phyloP scores from a whole-genome alignment of 495 filamentous ascomycete genomes.

The Zalerion maritima region DNA sequence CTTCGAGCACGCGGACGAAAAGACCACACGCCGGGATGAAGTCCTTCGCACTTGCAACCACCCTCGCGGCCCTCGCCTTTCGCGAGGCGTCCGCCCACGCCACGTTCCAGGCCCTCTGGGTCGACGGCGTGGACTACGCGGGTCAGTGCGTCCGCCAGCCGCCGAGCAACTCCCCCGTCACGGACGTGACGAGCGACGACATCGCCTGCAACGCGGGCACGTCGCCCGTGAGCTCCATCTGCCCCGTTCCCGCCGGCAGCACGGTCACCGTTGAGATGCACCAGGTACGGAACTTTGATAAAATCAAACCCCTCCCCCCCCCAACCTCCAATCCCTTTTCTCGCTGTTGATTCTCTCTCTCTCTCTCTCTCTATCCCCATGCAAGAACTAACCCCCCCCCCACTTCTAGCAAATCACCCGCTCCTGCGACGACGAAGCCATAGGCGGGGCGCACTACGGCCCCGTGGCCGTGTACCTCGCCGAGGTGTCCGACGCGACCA shows the following conservation, averaged over 20 bases:
- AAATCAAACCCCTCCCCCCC: too few species aligned
- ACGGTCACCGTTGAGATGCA: constrained; percentile 40
- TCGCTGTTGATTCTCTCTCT: background rate
- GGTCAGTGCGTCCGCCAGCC: constrained; percentile 8
- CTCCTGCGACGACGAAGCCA: constrained; percentile 27
- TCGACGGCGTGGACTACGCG: constrained; percentile 29
- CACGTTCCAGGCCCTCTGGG: constrained; percentile 37
- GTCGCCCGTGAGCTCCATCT: constrained; percentile 21
- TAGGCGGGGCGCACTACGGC: constrained; percentile 34
- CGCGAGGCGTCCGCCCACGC: constrained; percentile 29
- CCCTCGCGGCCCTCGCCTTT: constrained; percentile 17
- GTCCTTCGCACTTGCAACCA: constrained; percentile 16
- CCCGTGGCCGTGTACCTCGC: constrained; percentile 39
- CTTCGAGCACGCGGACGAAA: too few species aligned
- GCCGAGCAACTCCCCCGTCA: constrained; percentile 28
- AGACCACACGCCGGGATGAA: too few species aligned
- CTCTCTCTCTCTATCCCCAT: background rate
- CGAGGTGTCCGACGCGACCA: constrained; percentile 33
- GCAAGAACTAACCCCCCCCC: constrained; percentile 19
- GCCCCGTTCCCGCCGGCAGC: constrained; percentile 29
- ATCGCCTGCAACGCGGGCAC: constrained; percentile 28
- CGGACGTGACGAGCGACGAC: constrained; percentile 21
- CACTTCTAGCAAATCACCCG: constrained; percentile 29
- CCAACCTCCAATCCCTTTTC: too few species aligned
- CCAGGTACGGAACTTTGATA: constrained; percentile 27